Evolutionary conservation across 257 asterid genomes (phyloP).

Genomic region (Plantago major): DNA sequence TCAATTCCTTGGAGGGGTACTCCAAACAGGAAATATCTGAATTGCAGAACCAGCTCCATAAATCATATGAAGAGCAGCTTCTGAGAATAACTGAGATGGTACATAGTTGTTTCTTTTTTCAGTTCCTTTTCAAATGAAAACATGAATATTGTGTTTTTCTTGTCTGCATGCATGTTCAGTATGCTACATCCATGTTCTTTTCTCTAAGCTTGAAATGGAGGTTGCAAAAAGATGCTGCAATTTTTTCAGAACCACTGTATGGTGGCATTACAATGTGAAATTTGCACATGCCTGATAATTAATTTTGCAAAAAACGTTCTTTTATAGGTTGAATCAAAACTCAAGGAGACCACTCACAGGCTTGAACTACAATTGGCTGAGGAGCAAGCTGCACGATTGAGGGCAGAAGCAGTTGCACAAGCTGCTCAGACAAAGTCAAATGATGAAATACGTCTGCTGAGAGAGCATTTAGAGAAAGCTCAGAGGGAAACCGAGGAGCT

Average conservation of each 20-base stretch:
- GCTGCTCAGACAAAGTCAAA: constrained; percentile 38
- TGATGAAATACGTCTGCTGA: constrained; percentile 46
- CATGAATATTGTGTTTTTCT: neutral
- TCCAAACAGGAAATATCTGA: constrained; percentile 5
- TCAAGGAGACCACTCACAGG: constrained; percentile 29
- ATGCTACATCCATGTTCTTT: too few relatives aligned
- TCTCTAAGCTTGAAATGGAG: too few relatives aligned
- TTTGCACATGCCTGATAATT: neutral
- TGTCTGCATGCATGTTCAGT: neutral
- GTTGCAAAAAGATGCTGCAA: too few relatives aligned
- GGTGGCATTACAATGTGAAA: too few relatives aligned
- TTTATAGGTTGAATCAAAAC: constrained; percentile 37
- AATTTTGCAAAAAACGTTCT: neutral
- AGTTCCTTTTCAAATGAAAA: neutral
- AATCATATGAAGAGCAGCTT: constrained; percentile 28
- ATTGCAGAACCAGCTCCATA: constrained; percentile 3
- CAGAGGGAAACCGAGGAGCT: constrained; percentile 47
- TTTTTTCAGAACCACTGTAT: too few relatives aligned
- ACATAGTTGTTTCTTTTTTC: neutral
- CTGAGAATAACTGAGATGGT: constrained; percentile 57
- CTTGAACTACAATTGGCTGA: constrained; percentile 39
- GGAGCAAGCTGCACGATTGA: constrained; percentile 45
- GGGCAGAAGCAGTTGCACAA: constrained; percentile 38
- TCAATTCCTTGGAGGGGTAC: constrained; percentile 5
- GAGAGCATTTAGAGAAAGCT: constrained; percentile 49